Evolutionary conservation across 1,284 basidiomycete genomes (phyloP).

Genomic region (Albatrellus sp.): DNA sequence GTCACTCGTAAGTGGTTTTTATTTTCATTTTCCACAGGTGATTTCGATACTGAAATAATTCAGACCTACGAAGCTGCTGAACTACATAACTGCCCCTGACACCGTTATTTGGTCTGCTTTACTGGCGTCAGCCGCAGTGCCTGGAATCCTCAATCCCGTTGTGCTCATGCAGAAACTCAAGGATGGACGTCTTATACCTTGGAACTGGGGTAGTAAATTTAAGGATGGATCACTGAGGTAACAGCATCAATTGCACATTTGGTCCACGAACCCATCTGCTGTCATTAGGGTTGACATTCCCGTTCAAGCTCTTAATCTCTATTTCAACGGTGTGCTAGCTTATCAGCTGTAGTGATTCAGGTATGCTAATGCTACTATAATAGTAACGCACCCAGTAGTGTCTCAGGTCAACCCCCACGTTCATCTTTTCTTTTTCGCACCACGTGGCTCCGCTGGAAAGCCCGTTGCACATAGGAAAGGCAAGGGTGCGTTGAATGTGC

Average conservation of each 20-base stretch:
- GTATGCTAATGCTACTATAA: not conserved
- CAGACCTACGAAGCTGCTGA: constrained; percentile 89
- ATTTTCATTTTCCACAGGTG: constrained; percentile 1
- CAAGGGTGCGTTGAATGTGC: constrained; percentile 44
- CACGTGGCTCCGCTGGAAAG: constrained; percentile 85
- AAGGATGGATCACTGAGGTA: constrained; percentile 84
- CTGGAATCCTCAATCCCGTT: constrained; percentile 78
- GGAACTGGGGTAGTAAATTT: constrained; percentile 90
- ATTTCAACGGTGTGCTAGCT: constrained; percentile 62
- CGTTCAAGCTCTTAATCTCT: constrained; percentile 82
- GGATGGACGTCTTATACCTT: constrained; percentile 77
- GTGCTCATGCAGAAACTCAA: constrained; percentile 89
- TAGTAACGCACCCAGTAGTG: constrained; percentile 91
- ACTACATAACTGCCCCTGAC: constrained; percentile 93
- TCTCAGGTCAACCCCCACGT: constrained; percentile 97
- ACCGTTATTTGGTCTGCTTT: constrained; percentile 70
- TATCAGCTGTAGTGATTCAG: not conserved
- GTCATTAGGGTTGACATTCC: constrained; percentile 81
- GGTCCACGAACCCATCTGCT: not conserved
- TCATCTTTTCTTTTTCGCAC: constrained; percentile 96
- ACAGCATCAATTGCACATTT: constrained; percentile 5
- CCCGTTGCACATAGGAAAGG: constrained; percentile 89
- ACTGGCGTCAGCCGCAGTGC: constrained; percentile 76
- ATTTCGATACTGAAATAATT: constrained; percentile 8
- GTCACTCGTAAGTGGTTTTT: constrained; percentile 62